phyloP scores from a whole-genome alignment of 2,329 filamentous ascomycete species.

The Pseudocercospora cruenta region DNA sequence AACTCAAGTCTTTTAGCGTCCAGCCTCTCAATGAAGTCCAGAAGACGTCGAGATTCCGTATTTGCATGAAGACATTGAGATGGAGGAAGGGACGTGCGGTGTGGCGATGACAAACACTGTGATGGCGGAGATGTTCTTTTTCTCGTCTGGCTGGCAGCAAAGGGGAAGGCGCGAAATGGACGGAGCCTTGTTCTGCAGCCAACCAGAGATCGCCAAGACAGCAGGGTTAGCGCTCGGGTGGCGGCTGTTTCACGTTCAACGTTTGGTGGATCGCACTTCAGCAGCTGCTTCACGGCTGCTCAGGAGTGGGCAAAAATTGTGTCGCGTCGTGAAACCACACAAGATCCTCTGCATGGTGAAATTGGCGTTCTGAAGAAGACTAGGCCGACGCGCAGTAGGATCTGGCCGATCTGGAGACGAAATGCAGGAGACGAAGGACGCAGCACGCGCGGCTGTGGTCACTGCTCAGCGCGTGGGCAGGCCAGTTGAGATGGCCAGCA shows the following conservation, averaged over 20 bases:
- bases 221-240: constrained; percentile 1
- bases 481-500: neutral
- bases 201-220: constrained; percentile 5
- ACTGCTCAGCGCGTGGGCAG: neutral
- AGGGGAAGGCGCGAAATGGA: neutral
- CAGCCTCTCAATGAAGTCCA: neutral
- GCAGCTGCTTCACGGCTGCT: neutral
- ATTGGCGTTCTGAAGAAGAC: neutral
- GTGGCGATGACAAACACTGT: neutral
- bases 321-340: neutral
- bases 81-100: neutral
- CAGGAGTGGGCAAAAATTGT: neutral
- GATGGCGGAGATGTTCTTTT: neutral
- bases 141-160: neutral
- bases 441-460: neutral
- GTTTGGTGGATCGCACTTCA: neutral
- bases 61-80: no score
- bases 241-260: neutral
- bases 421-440: constrained; percentile 1
- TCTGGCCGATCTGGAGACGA: neutral
- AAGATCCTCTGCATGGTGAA: neutral
- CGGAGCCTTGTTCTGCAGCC: constrained; percentile 2
- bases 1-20: neutral
- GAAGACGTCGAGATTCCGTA: no score
- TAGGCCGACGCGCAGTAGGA: neutral